Percentiles rank a stretch among this genome's conserved stretches.
These are phyloP conservation scores for Pyrenophora teres DNA, from an alignment of 2,329 filamentous ascomycete genomes.

Conservation along the genomic window DNA sequence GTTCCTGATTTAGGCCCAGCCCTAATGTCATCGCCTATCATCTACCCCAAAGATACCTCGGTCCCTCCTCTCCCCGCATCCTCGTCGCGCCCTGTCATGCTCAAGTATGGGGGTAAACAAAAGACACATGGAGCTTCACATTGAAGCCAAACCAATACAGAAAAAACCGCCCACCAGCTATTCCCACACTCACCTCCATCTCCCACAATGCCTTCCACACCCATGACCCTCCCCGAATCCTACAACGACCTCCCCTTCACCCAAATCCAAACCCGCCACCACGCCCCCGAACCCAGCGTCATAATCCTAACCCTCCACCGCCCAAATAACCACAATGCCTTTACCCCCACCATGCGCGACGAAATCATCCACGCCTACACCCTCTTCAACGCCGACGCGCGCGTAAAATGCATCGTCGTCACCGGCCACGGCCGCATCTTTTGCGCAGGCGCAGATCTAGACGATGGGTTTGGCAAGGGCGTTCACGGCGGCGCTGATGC, in stretches of 20 bases:
- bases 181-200: not conserved
- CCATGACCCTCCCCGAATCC: conserved; percentile 40
- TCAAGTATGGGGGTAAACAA: not conserved
- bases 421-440: conserved; percentile 59
- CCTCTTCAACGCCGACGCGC: conserved; percentile 59
- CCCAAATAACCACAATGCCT: conserved; percentile 70
- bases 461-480: conserved; percentile 55
- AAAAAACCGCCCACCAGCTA: too few species aligned
- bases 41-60: conserved; percentile 6
- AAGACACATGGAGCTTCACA: not conserved
- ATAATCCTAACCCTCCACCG: conserved; percentile 68
- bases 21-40: too few species aligned
- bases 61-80: conserved; percentile 14
- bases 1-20: too few species aligned
- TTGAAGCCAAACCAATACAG: not conserved
- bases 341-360: conserved; percentile 66
- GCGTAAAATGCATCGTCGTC: conserved; percentile 60
- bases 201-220: too few species aligned
- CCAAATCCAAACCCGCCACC: conserved; percentile 50
- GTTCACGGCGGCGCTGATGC: conserved; percentile 47
- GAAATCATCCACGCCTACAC: conserved; percentile 62
- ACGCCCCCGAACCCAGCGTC: conserved; percentile 56
- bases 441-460: conserved; percentile 63
- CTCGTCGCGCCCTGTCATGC: not conserved
- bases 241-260: conserved; percentile 50